phyloP scores from a whole-genome alignment of 345 rosid species.

The Cardiospermum halicacabum region DNA sequence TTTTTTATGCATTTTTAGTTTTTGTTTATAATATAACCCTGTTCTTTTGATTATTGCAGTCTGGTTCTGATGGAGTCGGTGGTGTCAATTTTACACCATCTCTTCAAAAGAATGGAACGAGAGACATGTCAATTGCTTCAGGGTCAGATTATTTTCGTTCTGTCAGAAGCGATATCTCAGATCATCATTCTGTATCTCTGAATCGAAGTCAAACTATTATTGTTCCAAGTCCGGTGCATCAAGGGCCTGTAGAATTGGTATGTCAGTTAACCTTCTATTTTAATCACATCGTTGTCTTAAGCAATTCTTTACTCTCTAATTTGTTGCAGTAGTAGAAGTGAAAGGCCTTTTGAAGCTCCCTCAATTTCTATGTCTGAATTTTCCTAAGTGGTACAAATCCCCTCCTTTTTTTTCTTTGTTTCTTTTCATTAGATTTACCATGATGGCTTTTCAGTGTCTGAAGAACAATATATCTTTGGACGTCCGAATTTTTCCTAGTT shows the following conservation, averaged over 20 bases:
- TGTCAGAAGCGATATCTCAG: conserved; percentile 33
- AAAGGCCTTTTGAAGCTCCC: conserved; percentile 6
- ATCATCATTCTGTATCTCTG: conserved; percentile 20
- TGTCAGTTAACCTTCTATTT: conserved; percentile 9
- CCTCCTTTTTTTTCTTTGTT: background rate
- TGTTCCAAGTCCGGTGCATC: conserved; percentile 34
- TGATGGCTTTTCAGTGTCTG: background rate
- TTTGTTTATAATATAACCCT: conserved; percentile 4
- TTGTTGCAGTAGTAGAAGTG: conserved; percentile 1
- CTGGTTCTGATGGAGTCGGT: conserved; percentile 22
- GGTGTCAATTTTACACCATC: conserved; percentile 17
- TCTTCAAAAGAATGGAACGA: conserved; percentile 27
- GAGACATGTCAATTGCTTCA: conserved; percentile 22
- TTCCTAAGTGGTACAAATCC: conserved; percentile 1
- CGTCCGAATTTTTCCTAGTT: too few species aligned
- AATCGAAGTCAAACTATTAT: conserved; percentile 37
- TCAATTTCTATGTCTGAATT: background rate
- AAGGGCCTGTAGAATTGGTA: conserved; percentile 31
- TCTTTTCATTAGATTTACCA: background rate
- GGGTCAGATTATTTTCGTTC: conserved; percentile 36
- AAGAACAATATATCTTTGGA: background rate
- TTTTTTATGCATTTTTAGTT: conserved; percentile 6
- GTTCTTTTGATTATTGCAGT: conserved; percentile 25
- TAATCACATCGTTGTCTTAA: background rate
- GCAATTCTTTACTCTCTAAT: conserved; percentile 7